Evolutionary conservation across 2,329 filamentous ascomycete genomes (phyloP).

Genomic region (Stachybotrys echinatus): DNA sequence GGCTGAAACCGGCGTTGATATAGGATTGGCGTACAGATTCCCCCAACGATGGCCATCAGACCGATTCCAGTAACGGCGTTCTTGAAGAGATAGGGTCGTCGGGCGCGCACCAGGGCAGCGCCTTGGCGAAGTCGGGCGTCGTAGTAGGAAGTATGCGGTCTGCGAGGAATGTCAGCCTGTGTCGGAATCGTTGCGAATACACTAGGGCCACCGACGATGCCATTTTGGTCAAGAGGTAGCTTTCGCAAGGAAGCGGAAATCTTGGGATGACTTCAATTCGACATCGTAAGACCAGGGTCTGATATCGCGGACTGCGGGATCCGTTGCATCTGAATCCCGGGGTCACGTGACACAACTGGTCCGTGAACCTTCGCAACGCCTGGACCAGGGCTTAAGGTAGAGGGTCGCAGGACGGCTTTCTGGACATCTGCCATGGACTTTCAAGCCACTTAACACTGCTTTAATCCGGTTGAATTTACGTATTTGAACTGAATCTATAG

Average conservation of each 20-base stretch:
- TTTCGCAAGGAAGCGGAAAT: neutral
- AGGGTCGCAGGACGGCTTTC: too few species aligned
- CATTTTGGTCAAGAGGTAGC: neutral
- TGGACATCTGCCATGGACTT: too few species aligned
- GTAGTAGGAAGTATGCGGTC: constrained; percentile 72
- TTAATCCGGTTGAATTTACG: too few species aligned
- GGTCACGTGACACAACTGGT: neutral
- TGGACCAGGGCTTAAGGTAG: too few species aligned
- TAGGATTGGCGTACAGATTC: constrained; percentile 71
- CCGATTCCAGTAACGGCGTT: constrained; percentile 78
- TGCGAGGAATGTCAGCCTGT: constrained; percentile 22
- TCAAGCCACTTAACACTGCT: too few species aligned
- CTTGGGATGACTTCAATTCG: neutral
- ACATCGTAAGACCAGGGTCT: neutral
- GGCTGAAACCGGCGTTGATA: neutral
- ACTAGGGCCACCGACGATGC: neutral
- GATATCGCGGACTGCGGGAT: neutral
- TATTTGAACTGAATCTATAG: too few species aligned
- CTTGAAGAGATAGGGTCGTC: constrained; percentile 86
- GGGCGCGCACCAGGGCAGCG: constrained; percentile 83
- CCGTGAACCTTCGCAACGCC: too few species aligned
- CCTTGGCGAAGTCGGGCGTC: constrained; percentile 81
- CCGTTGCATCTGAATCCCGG: neutral
- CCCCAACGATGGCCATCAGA: constrained; percentile 69
- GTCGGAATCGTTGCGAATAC: neutral